A percentile compares a stretch with the other conserved stretches of the same genome.
phyloP scores from a whole-genome alignment of 495 filamentous ascomycete species.

The Terfezia claveryi region DNA sequence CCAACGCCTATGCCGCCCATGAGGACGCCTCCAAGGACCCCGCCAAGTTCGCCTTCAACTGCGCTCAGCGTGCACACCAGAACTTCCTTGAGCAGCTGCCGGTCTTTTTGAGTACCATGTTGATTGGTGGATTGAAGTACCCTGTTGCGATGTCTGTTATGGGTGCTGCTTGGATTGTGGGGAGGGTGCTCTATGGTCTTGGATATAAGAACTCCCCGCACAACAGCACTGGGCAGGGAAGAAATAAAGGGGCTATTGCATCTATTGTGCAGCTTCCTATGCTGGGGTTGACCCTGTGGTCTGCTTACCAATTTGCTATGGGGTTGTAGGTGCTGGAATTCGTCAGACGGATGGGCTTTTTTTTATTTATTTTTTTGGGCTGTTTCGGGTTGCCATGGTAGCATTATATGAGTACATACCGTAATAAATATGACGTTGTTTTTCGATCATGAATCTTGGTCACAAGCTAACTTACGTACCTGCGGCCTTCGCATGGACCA shows the following conservation, averaged over 20 bases:
- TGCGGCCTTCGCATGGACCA: no score
- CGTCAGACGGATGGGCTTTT: no score
- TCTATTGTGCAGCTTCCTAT: not conserved
- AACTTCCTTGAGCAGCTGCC: conserved; percentile 49
- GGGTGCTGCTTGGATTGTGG: conserved; percentile 34
- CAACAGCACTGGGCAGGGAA: conserved; percentile 28
- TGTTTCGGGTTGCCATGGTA: no score
- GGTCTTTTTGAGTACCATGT: conserved; percentile 33
- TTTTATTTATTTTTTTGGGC: no score
- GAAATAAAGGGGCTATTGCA: conserved; percentile 18
- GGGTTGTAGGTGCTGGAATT: no score
- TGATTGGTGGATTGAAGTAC: conserved; percentile 34
- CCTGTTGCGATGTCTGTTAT: conserved; percentile 31
- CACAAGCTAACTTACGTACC: no score
- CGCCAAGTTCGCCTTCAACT: conserved; percentile 29
- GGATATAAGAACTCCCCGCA: conserved; percentile 34
- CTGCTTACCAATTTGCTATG: not conserved
- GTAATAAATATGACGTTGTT: no score
- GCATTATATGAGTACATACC: no score
- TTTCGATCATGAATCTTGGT: no score
- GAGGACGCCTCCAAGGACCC: conserved; percentile 36
- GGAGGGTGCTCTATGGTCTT: conserved; percentile 31
- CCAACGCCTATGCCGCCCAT: conserved; percentile 38
- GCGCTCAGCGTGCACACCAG: conserved; percentile 48
- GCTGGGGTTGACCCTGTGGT: not conserved